Conservation (phyloP, 192 early-diverging fungal species). For the Allomyces macrogynus region DNA sequence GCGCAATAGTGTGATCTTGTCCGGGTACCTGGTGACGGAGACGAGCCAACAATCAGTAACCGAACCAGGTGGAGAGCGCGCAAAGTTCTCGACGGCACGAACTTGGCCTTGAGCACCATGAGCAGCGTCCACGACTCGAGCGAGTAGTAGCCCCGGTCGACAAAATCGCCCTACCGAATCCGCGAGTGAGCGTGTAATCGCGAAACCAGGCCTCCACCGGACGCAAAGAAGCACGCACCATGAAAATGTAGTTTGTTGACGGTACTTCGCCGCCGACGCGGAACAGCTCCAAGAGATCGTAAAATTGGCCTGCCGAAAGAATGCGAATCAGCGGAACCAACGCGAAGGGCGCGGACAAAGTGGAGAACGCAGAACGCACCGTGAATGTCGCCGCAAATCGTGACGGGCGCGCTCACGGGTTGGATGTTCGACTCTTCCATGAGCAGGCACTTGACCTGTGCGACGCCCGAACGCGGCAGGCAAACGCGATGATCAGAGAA, state of each 20-base stretch:
- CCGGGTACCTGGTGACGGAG: constrained; percentile 54
- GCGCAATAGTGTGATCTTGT: constrained; percentile 82
- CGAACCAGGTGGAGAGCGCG: background rate
- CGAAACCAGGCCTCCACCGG: constrained; percentile 1
- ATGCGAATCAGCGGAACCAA: no score
- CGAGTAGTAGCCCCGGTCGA: constrained; percentile 94
- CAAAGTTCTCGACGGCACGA: constrained; percentile 7
- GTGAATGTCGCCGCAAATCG: constrained; percentile 95
- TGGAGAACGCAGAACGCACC: constrained; percentile 16
- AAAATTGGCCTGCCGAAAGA: constrained; percentile 40
- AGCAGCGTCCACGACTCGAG: constrained; percentile 88
- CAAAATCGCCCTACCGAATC: constrained; percentile 72
- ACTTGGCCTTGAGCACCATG: constrained; percentile 83
- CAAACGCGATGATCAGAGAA: background rate
- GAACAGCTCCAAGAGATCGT: constrained; percentile 89
- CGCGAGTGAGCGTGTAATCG: background rate
- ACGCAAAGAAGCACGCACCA: constrained; percentile 36
- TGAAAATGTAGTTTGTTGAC: constrained; percentile 90
- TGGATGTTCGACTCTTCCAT: constrained; percentile 99
- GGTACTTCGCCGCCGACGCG: constrained; percentile 86
- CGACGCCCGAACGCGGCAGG: background rate
- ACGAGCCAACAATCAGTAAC: constrained; percentile 1
- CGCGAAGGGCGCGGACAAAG: no score
- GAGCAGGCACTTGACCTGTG: constrained; percentile 78
- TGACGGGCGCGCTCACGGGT: constrained; percentile 84